phyloP scores from a whole-genome alignment of 352 stramenopile species.

The Globisporangium nunn region DNA sequence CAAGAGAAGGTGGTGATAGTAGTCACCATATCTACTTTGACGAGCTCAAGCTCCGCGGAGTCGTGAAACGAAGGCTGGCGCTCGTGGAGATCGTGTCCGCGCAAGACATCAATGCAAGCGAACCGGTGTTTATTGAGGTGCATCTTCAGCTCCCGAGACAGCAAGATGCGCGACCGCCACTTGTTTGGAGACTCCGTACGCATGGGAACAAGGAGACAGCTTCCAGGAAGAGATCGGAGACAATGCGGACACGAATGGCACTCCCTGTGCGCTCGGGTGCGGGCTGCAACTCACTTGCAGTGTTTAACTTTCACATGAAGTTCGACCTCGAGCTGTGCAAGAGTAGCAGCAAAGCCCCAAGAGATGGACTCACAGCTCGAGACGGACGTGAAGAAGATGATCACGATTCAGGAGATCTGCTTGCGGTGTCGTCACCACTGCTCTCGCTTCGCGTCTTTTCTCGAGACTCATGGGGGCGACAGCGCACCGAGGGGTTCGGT shows the following conservation, averaged over 20 bases:
- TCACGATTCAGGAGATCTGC: not conserved
- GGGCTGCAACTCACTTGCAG: not conserved
- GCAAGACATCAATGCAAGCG: not conserved
- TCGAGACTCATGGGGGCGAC: constrained; percentile 37
- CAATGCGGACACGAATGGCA: not conserved
- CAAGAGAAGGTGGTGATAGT: not conserved
- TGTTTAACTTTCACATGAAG: constrained; percentile 13
- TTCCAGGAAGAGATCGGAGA: not conserved
- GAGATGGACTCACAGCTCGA: not conserved
- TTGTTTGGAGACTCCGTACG: constrained; percentile 1
- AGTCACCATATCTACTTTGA: constrained; percentile 8
- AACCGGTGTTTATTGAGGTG: constrained; percentile 7
- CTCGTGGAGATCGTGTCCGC: constrained; percentile 8
- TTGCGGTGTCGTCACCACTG: constrained; percentile 5
- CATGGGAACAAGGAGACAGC: not conserved
- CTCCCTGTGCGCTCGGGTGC: not conserved
- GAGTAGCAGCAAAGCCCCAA: not conserved
- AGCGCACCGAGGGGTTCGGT: constrained; percentile 24
- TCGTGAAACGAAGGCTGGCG: constrained; percentile 8
- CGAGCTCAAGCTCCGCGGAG: constrained; percentile 2
- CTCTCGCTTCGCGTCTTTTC: constrained; percentile 39
- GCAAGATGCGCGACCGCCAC: not conserved
- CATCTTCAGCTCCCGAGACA: constrained; percentile 3
- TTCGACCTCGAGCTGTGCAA: constrained; percentile 13
- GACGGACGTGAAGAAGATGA: not conserved